Evolutionary conservation across 176 grass and related monocot species (phyloP).

Genomic region (Luzula sylvatica): DNA sequence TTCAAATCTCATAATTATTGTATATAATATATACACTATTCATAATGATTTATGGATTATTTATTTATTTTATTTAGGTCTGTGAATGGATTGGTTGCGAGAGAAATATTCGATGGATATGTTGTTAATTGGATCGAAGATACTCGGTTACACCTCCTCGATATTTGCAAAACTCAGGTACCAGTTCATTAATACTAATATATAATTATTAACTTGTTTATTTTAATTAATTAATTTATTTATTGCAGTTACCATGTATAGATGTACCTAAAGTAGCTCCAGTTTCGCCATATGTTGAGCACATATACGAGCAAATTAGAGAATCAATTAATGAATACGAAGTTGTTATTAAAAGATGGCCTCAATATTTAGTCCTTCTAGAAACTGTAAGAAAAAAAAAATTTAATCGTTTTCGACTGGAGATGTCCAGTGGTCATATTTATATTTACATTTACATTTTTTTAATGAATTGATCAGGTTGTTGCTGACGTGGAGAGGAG

Average conservation of each 20-base stretch:
- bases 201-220: constrained; percentile 18
- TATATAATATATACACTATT: too few species aligned
- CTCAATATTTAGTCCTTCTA: constrained; percentile 73
- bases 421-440: not conserved
- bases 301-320: constrained; percentile 79
- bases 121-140: constrained; percentile 90
- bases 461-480: constrained; percentile 32
- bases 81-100: constrained; percentile 78
- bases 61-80: constrained; percentile 30
- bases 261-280: constrained; percentile 27
- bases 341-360: constrained; percentile 94
- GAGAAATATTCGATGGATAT: constrained; percentile 81
- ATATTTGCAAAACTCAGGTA: constrained; percentile 88
- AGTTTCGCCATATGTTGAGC: constrained; percentile 67
- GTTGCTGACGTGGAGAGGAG: constrained; percentile 85
- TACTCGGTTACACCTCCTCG: constrained; percentile 73
- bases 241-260: constrained; percentile 47
- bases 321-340: constrained; percentile 74
- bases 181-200: constrained; percentile 10
- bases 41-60: constrained; percentile 22
- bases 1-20: constrained; percentile 6
- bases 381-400: constrained; percentile 44
- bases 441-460: not conserved
- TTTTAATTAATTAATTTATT: constrained; percentile 13
- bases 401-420: not conserved